Evolutionary conservation across 805 yeast genomes (phyloP), one percentile per base, ranked within the genome.

Genomic region (Candida methanosorbosa): DNA sequence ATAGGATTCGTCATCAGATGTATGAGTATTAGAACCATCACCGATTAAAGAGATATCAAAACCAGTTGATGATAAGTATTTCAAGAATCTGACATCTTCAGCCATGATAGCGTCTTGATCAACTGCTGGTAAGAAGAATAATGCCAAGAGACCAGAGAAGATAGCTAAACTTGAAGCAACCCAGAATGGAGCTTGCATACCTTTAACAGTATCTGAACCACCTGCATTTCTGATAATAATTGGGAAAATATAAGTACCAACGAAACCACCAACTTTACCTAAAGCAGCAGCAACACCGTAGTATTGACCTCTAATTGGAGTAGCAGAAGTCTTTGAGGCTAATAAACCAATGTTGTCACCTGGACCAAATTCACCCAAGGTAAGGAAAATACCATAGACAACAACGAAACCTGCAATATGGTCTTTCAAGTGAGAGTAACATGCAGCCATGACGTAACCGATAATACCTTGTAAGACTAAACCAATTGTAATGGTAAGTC

Each of bases 241-340:
- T 29, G 96, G 95, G 73, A 90, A 90, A 22, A 81, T 80, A 52
- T 79, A 86, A 30, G 92, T 79, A 37, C 96, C 96, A 21, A 79
- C 82, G 53, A 88, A 87, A 1, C 95, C 97, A 54, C 97, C 97
- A 39, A 85, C 65, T 58, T 88, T 88, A 51, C 95, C 97, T 35
- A 78, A 48, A 18, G 95, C 95, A 37, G 97, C 95, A 29, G 94
- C 90, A 46, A 86, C 68, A 49, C 92, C 92, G 54, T 88, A 88
- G 61, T 81, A 84, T 49, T 82, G 82, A 38, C 96, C 97, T 64
- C 97, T 78, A 37, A 87, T 72, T 17, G 95, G 78, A 9, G 95
- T 79, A 30, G 95, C 81, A 31, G 79, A 71, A 6, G 95, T 81
- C 61, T 87, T 87, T 28, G 95, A 72, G 16, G 95, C 94, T 42